Evolutionary conservation across 345 rosid species (phyloP), one percentile per base, ranked within the genome.

Genomic region (Odontarrhena argentea): DNA sequence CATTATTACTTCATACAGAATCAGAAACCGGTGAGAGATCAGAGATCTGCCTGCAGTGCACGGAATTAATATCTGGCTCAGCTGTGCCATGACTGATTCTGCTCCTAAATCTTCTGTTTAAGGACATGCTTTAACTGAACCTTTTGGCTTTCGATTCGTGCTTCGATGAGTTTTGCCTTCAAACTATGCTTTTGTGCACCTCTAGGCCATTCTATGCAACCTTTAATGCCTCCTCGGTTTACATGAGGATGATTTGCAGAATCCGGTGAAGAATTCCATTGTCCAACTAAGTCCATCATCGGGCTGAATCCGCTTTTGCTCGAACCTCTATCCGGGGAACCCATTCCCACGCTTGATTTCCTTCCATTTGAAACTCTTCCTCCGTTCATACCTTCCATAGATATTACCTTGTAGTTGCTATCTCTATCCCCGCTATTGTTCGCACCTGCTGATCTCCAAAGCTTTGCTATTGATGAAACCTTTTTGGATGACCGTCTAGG

Each of bases 201-300:
- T 11, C 89, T 88, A 14, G 96, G 89, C 98, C 98, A 95, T 53
- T 95, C 99, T 30, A 95, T 91, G 86, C 99, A 91, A 32, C 99
- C 98, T 74, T 91, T 95, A 96, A 86, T 87, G 46, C 96, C 77
- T 67, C 73, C 96, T 55, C 85, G 77, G 25, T 79, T 78, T 55
- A 91, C 69, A 69, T 83, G 91, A 54, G 85, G 85, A 71, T 94
- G 93, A 73, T 85, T 82, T 51, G 82, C 85, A 0, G 85, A 77
- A 41, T 95, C 97, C 0, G 96, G 96, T 42, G 78, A 73, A 11
- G 71, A 87, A 71, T 91, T 89, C 97, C 98, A 91, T 32, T 87
- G 90, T 60, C 79, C 96, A 28, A 57, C 70, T 48, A 79, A 71
- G 62, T 89, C 93, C 3, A 79, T 73, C 92, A 9, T 69, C 4